phyloP scores from a whole-genome alignment of 1,139 yeast genomes.

The Candida pseudoviswanathii region DNA sequence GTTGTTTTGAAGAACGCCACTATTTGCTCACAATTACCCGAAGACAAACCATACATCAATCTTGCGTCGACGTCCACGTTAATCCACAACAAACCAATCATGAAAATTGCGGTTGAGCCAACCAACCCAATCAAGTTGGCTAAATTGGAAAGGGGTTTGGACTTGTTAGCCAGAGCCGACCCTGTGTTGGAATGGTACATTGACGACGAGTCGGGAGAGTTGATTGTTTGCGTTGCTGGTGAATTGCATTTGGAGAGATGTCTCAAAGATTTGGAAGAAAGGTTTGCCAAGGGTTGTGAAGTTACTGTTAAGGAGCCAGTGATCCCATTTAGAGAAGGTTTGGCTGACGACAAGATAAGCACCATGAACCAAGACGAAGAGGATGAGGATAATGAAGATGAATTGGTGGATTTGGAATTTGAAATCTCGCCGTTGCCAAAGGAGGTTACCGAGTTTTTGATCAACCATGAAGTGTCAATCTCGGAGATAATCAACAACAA shows the following conservation, averaged over 20 bases:
- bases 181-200: conserved; percentile 88
- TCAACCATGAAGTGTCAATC: conserved; percentile 45
- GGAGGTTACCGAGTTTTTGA: conserved; percentile 51
- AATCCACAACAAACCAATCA: conserved; percentile 78
- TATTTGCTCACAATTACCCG: conserved; percentile 50
- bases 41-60: conserved; percentile 63
- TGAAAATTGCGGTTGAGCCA: conserved; percentile 94
- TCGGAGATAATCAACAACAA: conserved; percentile 22
- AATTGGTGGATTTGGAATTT: conserved; percentile 48
- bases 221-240: conserved; percentile 92
- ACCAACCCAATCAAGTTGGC: conserved; percentile 80
- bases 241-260: conserved; percentile 92
- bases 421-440: conserved; percentile 62
- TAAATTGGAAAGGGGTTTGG: conserved; percentile 75
- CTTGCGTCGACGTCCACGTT: conserved; percentile 59
- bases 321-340: conserved; percentile 92
- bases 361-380: conserved; percentile 17
- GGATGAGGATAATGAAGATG: conserved; percentile 32
- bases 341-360: conserved; percentile 39
- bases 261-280: conserved; percentile 79
- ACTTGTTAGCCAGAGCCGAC: conserved; percentile 80
- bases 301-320: conserved; percentile 88
- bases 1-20: conserved; percentile 87
- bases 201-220: conserved; percentile 85
- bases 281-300: conserved; percentile 87